A percentile compares a stretch with the other conserved stretches of the same genome.
phyloP scores from a whole-genome alignment of 441 rosid species.

The Populus hybrid region DNA sequence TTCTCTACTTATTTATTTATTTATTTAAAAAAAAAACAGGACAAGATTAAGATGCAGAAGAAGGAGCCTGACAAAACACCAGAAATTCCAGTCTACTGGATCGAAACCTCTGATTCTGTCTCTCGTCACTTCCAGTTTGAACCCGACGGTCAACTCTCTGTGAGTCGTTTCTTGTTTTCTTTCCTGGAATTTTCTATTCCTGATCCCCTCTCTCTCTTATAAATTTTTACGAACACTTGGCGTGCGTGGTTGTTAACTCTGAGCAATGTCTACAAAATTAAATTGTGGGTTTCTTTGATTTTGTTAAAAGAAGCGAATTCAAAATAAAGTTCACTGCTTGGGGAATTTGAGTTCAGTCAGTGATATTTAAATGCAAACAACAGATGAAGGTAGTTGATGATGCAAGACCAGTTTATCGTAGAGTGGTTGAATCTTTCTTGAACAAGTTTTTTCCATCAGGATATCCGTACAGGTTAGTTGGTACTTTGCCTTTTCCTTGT shows the following conservation, averaged over 20 bases:
- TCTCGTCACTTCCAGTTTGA: constrained; percentile 65
- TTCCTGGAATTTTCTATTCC: not conserved
- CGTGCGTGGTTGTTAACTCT: not conserved
- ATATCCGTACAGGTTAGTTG: constrained; percentile 78
- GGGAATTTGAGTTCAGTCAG: not conserved
- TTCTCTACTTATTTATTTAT: not conserved
- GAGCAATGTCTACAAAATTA: not conserved
- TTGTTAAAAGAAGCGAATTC: not conserved
- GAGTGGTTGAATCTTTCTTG: constrained; percentile 65
- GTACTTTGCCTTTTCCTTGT: not conserved
- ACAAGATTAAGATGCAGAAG: constrained; percentile 51
- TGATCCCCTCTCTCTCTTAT: not conserved
- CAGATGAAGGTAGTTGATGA: constrained; percentile 78
- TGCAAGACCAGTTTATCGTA: constrained; percentile 56
- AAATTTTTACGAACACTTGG: constrained; percentile 21
- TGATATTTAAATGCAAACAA: not conserved
- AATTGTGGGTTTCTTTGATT: not conserved
- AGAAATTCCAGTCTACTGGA: constrained; percentile 54
- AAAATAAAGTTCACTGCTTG: not conserved
- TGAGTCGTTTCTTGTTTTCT: constrained; percentile 22
- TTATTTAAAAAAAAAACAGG: constrained; percentile 27
- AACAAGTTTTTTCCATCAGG: constrained; percentile 91
- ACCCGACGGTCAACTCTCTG: constrained; percentile 73
- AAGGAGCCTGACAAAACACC: constrained; percentile 43
- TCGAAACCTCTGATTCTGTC: constrained; percentile 68